Base-by-base conservation (phyloP, 805 yeast species). In the Schwanniomyces polymorphus region DNA sequence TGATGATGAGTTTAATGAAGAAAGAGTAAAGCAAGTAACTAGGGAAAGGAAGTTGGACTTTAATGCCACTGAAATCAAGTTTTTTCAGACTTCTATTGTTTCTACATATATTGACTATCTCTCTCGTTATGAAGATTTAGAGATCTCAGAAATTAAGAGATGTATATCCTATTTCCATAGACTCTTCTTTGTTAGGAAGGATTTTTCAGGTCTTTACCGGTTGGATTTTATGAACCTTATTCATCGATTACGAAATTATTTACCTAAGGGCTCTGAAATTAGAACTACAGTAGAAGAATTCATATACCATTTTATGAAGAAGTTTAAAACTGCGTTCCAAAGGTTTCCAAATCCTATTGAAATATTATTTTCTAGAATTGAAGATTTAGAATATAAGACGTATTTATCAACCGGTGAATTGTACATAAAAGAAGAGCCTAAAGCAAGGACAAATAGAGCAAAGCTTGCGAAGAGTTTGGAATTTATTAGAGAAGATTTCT, bases 201-300 rank as follows among this genome's bases (percentile, higher is more conserved):
- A 86, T 47, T 76, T 74, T 43, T 81, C 83, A 37, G 70, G 83
- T 0, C 66, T 79, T 28, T 84, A 76, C 56, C 71, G 97, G 43
- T 60, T 94, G 28, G 97, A 91, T 60, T 82, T 94, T 59, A 78
- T 92, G 77, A 56, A 78, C 25, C 68, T 86, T 56, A 66, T 86
- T 6, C 68, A 82, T 10, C 75, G 73, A 33, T 62, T 77, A 14
- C 58, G 75, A 25, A 69, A 70, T 27, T 82, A 84, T 6, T 64
- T 84, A 14, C 75, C 82, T 0, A 63, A 68, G 38, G 52, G 65
- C 0, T 65, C 82, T 0, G 60, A 66, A 12, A 70, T 82, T 4
- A 71, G 89, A 48, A 72, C 69, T 27, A 90, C 85, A 46, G 78
- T 86, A 10, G 84, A 82, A 31, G 79, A 82, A 40, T 84, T 92